Evolutionary conservation across 2,329 filamentous ascomycete genomes (phyloP), one percentile per base, ranked within the genome.

Genomic region (Penicillium rolfsii): DNA sequence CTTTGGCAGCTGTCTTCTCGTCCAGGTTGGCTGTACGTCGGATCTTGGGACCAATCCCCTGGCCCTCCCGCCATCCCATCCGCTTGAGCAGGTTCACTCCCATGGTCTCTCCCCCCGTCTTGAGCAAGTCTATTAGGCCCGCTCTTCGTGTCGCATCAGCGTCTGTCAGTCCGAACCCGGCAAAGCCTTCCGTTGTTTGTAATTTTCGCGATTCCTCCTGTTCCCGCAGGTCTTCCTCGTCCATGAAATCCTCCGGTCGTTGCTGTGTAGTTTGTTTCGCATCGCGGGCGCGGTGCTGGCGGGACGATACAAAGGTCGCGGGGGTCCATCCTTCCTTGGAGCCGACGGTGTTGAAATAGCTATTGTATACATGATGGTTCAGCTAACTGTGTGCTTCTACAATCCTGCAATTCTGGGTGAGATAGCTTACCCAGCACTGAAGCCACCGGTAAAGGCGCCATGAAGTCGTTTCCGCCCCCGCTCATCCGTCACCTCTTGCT

Each of bases 281-380:
- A 80, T 90, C 85, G 72, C 91, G 91, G 65, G 84, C 87, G 58
- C 93, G 90, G 70, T 91, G 91, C 41, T 86, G 81, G 26, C 95
- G 90, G 55, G 93, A 97, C 6, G 94, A 98, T 9, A 96, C 89
- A 76, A 98, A 99, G 0, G 91, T 90, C 24, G 91, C 88, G 1
- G 95, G 95, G 0, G 91, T 89, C 94, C 94, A 99, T 80, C 95
- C 95, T 82, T 99, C 94, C 77, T 98, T 98, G 59, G 94, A 97
- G 56, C 95, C 95, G 68, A 98, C 95, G 5, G 93, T 97, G 76
- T 99, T 99, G 80, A 95, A 98, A 79, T 98, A 97, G 68, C 91
- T 94, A n/a, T 11, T 76, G 65, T 72, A 36, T 59, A n/a, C n/a
- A 26, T 7, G 35, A 28, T 36, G n/a, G 30, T 22, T 48, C 19